Evolutionary conservation across 257 asterid genomes (phyloP).

Genomic region (Primulina eburnea): DNA sequence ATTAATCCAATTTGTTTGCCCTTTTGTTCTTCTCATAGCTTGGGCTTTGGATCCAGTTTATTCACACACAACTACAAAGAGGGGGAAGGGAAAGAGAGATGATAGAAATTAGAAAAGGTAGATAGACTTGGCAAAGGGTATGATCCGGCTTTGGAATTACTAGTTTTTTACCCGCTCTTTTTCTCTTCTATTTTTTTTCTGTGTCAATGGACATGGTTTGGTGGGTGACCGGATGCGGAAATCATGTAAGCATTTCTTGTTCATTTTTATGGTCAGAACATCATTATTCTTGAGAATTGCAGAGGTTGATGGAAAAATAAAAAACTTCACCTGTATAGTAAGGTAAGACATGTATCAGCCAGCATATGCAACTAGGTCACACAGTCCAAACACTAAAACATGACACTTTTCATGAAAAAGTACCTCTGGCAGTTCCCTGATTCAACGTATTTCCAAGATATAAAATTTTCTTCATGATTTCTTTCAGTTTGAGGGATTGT

Average conservation of each 20-base stretch:
- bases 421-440: slow-evolving; percentile 99
- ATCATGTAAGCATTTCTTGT: not conserved
- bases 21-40: not conserved
- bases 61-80: not conserved
- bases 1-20: not conserved
- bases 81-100: not conserved
- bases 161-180: no score
- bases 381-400: slow-evolving; percentile 11
- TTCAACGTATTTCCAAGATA: slow-evolving; percentile 87
- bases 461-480: slow-evolving; percentile 80
- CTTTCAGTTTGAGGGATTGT: slow-evolving; percentile 83
- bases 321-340: not conserved
- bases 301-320: not conserved
- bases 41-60: not conserved
- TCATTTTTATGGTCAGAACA: not conserved
- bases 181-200: no score
- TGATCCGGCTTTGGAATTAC: no score
- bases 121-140: not conserved
- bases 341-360: not conserved
- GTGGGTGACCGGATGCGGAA: no score
- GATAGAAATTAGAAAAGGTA: not conserved
- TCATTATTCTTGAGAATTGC: not conserved
- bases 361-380: not conserved
- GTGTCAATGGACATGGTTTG: no score
- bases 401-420: slow-evolving; percentile 19